These are phyloP conservation scores for Phytophthora nicotianae DNA, from an alignment of 352 stramenopile species.

Conservation along the genomic window DNA sequence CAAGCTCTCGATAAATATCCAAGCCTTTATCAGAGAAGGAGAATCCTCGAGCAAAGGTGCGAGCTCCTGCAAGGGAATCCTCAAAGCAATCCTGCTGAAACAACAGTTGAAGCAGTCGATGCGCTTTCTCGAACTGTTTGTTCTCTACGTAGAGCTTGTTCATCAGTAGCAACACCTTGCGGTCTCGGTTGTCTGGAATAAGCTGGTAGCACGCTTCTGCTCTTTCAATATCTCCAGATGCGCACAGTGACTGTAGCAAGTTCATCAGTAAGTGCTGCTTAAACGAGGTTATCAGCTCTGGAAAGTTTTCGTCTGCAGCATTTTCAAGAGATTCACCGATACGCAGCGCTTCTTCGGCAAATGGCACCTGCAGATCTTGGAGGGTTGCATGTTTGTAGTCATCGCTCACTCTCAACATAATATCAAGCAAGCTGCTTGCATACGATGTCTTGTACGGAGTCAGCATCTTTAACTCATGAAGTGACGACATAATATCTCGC, in stretches of 20 bases:
- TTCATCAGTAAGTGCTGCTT: constrained; percentile 55
- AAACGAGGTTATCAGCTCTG: constrained; percentile 31
- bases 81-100: constrained; percentile 62
- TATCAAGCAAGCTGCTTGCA: constrained; percentile 43
- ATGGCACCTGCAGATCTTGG: constrained; percentile 45
- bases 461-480: constrained; percentile 80
- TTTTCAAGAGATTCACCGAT: constrained; percentile 59
- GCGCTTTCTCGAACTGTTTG: constrained; percentile 58
- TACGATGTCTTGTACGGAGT: constrained; percentile 64
- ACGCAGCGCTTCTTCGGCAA: constrained; percentile 68
- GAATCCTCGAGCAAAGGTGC: constrained; percentile 50
- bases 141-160: constrained; percentile 59
- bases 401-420: constrained; percentile 58
- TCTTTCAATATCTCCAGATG: constrained; percentile 52
- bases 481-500: constrained; percentile 50
- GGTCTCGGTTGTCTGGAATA: constrained; percentile 39
- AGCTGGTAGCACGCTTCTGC: constrained; percentile 68
- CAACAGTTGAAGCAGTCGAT: constrained; percentile 41
- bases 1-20: constrained; percentile 63
- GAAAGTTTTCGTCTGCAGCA: constrained; percentile 33
- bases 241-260: constrained; percentile 54
- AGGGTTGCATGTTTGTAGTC: constrained; percentile 42
- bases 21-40: constrained; percentile 57
- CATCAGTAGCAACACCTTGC: constrained; percentile 55
- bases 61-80: constrained; percentile 48